Conservation (phyloP, 768 basidiomycete species). For the Atractiella rhizophila region DNA sequence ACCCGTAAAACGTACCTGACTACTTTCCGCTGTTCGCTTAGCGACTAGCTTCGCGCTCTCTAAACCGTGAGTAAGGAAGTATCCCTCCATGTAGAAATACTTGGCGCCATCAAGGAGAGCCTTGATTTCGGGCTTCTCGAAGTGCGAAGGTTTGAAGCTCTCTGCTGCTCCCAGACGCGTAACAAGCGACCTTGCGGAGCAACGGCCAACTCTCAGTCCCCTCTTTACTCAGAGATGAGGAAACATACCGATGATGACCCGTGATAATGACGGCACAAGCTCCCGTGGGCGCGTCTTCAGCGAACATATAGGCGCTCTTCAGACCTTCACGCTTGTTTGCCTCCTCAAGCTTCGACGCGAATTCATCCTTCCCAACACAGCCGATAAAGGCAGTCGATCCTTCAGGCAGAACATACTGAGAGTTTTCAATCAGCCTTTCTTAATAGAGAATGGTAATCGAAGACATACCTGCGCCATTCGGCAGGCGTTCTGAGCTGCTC, state of each 20-base stretch:
- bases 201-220: background rate
- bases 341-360: constrained; percentile 59
- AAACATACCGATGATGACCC: constrained; percentile 30
- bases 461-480: constrained; percentile 75
- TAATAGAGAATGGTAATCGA: too few relatives aligned
- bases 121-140: constrained; percentile 47
- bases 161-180: constrained; percentile 78
- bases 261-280: constrained; percentile 92
- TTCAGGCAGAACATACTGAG: constrained; percentile 71
- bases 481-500: constrained; percentile 88
- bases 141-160: constrained; percentile 56
- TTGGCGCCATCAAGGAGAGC: constrained; percentile 54
- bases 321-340: constrained; percentile 87
- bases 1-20: constrained; percentile 35
- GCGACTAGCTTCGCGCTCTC: constrained; percentile 45
- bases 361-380: constrained; percentile 75
- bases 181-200: constrained; percentile 45
- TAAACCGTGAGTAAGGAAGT: constrained; percentile 82
- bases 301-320: constrained; percentile 64
- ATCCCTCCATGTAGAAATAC: constrained; percentile 83
- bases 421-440: too few relatives aligned
- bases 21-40: constrained; percentile 44
- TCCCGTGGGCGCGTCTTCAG: constrained; percentile 65
- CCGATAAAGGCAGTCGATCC: constrained; percentile 79
- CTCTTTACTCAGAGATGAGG: background rate